These are phyloP conservation scores for Fusarium mangiferae DNA, from an alignment of 2,329 filamentous ascomycete species.

Conservation along the genomic window DNA sequence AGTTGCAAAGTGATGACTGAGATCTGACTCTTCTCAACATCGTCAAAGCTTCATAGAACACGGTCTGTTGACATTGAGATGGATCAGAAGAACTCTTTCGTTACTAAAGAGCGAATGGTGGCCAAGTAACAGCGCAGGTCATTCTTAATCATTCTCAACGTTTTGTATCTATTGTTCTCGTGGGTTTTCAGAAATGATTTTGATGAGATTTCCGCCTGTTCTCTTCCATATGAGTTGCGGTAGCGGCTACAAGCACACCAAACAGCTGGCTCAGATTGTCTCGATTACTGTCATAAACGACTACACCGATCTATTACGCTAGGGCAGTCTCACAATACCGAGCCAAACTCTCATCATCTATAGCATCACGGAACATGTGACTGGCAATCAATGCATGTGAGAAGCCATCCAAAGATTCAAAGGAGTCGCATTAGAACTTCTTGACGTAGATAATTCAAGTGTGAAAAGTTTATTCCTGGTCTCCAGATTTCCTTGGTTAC, in stretches of 20 bases:
- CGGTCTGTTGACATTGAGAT: neutral
- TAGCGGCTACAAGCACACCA: neutral
- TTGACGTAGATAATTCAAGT: neutral
- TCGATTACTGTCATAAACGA: neutral
- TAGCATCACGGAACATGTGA: slow-evolving; percentile 9
- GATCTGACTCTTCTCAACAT: neutral
- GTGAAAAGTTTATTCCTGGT: neutral
- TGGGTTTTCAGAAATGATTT: neutral
- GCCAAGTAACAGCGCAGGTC: no score
- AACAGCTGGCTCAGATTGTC: neutral
- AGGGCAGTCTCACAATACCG: neutral
- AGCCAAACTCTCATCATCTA: neutral
- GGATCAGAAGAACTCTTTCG: neutral
- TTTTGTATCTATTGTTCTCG: neutral
- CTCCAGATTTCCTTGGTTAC: neutral
- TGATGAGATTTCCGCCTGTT: neutral
- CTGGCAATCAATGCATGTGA: neutral
- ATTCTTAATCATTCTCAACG: neutral
- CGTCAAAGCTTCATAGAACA: neutral
- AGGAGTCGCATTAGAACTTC: neutral
- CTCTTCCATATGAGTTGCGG: neutral
- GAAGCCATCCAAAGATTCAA: neutral
- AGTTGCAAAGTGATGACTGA: neutral
- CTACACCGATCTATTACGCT: neutral
- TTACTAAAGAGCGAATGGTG: neutral